Percentiles rank a stretch among this genome's conserved stretches.
Conservation (phyloP, 306 rosid species). For the apple (Malus domestica) region ASM211411v1 NC_041799.1:11279001-11279500, state of each 20-base stretch:
- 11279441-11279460: slow-evolving; percentile 3
- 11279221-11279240: not conserved
- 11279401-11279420: not conserved
- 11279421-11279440: not conserved
- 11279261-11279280: not conserved
- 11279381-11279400: not conserved
- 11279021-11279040: not conserved
- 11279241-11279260: slow-evolving; percentile 7
- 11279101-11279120: not conserved
- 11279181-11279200: not conserved
- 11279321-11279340: not conserved
- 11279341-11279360: slow-evolving; percentile 15
- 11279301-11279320: not conserved
- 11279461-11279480: not conserved
- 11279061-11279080: not conserved
- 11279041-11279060: not conserved
- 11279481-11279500: not conserved
- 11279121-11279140: not conserved
- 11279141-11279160: not conserved
- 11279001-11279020: not conserved
- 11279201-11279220: not conserved
- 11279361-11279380: not conserved
- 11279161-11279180: not conserved
- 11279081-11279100: not conserved
- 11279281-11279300: not conserved